These are phyloP conservation scores for Spiraea crenata DNA, from an alignment of 331 rosid species.

Conservation along the genomic window DNA sequence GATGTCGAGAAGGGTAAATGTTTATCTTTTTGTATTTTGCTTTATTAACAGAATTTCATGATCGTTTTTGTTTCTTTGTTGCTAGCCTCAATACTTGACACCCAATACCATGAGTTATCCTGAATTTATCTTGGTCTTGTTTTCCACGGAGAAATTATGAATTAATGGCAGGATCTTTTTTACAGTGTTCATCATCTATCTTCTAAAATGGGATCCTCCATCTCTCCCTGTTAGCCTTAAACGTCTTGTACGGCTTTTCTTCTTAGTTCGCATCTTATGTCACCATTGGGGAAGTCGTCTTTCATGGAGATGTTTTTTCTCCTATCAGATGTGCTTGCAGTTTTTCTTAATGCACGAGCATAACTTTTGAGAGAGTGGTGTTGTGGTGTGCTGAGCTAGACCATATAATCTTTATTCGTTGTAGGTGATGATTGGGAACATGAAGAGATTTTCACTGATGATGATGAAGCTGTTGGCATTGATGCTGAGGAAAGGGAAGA, in stretches of 20 bases:
- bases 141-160: not conserved
- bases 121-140: not conserved
- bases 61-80: not conserved
- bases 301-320: not conserved
- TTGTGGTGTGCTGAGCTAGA: not conserved
- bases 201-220: not conserved
- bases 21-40: conserved; percentile 16
- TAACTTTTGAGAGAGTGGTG: not conserved
- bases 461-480: conserved; percentile 95
- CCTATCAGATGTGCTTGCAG: not conserved
- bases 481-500: conserved; percentile 96
- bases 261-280: not conserved
- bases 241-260: not conserved
- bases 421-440: conserved; percentile 99
- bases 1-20: conserved; percentile 79
- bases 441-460: conserved; percentile 96
- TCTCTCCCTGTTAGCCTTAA: too few relatives aligned
- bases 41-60: not conserved
- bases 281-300: not conserved
- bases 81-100: not conserved
- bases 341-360: not conserved
- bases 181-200: not conserved
- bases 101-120: not conserved
- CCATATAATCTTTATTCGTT: conserved; percentile 18
- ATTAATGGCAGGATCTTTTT: not conserved